Conservation (phyloP, 208 protist genomes). For the Trypanosoma cruzi region DNA sequence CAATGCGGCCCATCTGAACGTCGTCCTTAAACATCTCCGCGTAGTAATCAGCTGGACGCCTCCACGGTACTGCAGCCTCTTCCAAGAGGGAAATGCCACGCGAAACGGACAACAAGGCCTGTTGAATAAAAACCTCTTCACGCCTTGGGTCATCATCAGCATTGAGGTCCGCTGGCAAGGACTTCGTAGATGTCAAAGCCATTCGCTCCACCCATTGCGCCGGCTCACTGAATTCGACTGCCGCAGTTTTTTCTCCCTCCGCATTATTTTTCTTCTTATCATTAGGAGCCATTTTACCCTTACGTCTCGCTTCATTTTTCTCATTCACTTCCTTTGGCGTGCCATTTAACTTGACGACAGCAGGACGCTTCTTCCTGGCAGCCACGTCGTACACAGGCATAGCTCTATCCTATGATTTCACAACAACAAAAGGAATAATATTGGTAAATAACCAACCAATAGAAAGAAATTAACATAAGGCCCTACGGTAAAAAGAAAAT, state of each 20-base stretch:
- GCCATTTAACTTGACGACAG: conserved; percentile 1
- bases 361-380: conserved; percentile 47
- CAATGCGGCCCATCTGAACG: conserved; percentile 94
- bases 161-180: conserved; percentile 78
- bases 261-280: neutral
- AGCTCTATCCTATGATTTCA: neutral
- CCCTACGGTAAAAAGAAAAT: neutral
- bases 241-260: conserved; percentile 17
- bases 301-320: conserved; percentile 10
- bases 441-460: conserved; percentile 11
- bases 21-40: conserved; percentile 97
- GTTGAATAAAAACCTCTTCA: conserved; percentile 94
- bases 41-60: conserved; percentile 95
- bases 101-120: conserved; percentile 83
- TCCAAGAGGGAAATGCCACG: conserved; percentile 81
- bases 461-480: conserved; percentile 11
- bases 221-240: conserved; percentile 85
- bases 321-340: neutral
- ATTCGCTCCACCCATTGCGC: conserved; percentile 92
- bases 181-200: conserved; percentile 83
- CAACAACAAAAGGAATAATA: conserved; percentile 1
- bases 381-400: conserved; percentile 80
- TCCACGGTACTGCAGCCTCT: conserved; percentile 75
- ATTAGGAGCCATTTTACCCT: neutral
- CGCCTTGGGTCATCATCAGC: conserved; percentile 92